Evolutionary conservation across 225 moss, liverwort and hornwort genomes (phyloP).

Genomic region (Takakia lepidozioides): DNA sequence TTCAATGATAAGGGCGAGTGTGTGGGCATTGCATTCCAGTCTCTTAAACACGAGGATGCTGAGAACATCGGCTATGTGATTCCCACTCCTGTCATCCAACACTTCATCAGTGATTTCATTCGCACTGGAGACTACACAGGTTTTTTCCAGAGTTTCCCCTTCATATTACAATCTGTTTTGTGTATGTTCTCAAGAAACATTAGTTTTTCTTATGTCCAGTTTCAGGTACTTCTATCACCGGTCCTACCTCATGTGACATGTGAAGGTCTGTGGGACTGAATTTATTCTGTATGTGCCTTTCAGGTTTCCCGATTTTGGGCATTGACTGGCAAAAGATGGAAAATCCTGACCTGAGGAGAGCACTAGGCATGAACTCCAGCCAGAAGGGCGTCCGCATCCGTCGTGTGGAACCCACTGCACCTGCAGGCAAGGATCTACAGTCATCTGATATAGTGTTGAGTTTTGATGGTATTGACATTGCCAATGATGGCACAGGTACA

Average conservation of each 20-base stretch:
- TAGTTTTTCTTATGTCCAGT: neutral
- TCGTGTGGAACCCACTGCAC: slow-evolving; percentile 96
- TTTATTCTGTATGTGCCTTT: neutral
- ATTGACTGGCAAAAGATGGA: slow-evolving; percentile 99
- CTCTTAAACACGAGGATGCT: slow-evolving; percentile 97
- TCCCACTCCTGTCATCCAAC: slow-evolving; percentile 93
- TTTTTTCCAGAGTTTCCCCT: slow-evolving; percentile 7
- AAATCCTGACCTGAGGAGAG: slow-evolving; percentile 93
- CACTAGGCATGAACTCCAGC: slow-evolving; percentile 79
- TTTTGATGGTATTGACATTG: slow-evolving; percentile 91
- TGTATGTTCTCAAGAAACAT: neutral
- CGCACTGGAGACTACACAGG: slow-evolving; percentile 98
- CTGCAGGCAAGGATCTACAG: slow-evolving; percentile 75
- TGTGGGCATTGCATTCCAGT: slow-evolving; percentile 98
- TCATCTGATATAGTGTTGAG: slow-evolving; percentile 91
- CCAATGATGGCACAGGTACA: slow-evolving; percentile 96
- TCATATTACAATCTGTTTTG: neutral
- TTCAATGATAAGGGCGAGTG: slow-evolving; percentile 97
- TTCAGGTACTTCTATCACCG: neutral
- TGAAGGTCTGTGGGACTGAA: neutral
- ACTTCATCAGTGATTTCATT: slow-evolving; percentile 83
- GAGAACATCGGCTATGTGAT: slow-evolving; percentile 99
- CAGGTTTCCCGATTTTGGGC: slow-evolving; percentile 96
- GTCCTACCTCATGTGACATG: neutral
- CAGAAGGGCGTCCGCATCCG: slow-evolving; percentile 97